Conservation (phyloP, 2,329 filamentous ascomycete genomes). For the Plectosphaerella sp. region DNA sequence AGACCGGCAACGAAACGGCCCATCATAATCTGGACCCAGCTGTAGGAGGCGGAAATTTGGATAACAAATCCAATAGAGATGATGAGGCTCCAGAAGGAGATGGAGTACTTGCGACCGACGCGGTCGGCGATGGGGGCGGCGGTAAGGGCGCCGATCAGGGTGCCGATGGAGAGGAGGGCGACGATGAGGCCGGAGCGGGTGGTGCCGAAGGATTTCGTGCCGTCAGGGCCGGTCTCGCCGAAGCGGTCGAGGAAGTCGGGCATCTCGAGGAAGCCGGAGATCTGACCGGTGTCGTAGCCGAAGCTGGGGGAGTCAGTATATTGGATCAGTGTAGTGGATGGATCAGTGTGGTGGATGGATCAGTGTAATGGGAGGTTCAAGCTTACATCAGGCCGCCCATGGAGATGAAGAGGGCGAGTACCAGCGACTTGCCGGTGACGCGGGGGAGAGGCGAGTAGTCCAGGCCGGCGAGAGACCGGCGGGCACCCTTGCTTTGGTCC, state of each 20-base stretch:
- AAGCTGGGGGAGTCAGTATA: conserved; percentile 20
- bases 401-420: conserved; percentile 35
- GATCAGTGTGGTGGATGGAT: too few species aligned
- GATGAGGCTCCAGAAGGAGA: conserved; percentile 56
- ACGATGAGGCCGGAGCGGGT: conserved; percentile 57
- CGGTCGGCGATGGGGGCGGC: conserved; percentile 62
- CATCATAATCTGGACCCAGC: conserved; percentile 63
- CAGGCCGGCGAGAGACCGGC: conserved; percentile 29
- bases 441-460: conserved; percentile 41
- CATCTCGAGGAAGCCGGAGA: conserved; percentile 55
- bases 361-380: background rate
- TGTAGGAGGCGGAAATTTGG: conserved; percentile 49
- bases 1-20: conserved; percentile 63
- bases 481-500: conserved; percentile 25
- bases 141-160: conserved; percentile 53
- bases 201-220: conserved; percentile 40
- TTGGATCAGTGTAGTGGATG: too few species aligned
- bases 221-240: conserved; percentile 32
- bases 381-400: conserved; percentile 40
- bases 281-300: conserved; percentile 49
- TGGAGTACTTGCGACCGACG: conserved; percentile 59
- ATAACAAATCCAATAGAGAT: conserved; percentile 64
- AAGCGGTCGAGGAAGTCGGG: conserved; percentile 50
- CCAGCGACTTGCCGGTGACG: conserved; percentile 28
- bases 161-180: conserved; percentile 54